Percentiles rank a stretch among this genome's conserved stretches.
Evolutionary conservation across 352 stramenopile species (phyloP).

Genomic region (Pythium coloratum): DNA sequence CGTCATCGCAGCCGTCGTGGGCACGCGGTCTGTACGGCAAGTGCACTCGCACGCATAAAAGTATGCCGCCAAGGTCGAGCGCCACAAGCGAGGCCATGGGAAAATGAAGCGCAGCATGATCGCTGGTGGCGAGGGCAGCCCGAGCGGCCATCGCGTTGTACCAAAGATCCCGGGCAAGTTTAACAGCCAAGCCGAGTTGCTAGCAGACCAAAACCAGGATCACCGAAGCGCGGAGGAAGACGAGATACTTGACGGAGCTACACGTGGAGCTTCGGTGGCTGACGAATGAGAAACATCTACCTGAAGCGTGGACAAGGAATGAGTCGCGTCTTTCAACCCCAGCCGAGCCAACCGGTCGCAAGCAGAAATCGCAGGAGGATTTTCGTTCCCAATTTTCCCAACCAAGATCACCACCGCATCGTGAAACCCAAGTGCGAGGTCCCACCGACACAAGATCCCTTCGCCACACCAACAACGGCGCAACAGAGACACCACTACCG

Average conservation of each 20-base stretch:
- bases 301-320: too few species aligned
- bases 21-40: conserved; percentile 59
- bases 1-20: conserved; percentile 59
- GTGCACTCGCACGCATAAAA: conserved; percentile 74
- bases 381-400: too few species aligned
- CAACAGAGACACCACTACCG: conserved; percentile 12
- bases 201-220: background rate
- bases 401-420: background rate
- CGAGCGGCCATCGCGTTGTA: conserved; percentile 13
- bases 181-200: background rate
- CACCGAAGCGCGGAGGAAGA: background rate
- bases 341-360: too few species aligned
- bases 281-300: too few species aligned
- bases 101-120: conserved; percentile 54
- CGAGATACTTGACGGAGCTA: background rate
- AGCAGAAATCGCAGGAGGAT: too few species aligned
- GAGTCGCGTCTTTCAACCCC: too few species aligned
- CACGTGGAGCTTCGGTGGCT: too few species aligned
- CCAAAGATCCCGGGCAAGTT: conserved; percentile 16
- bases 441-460: background rate
- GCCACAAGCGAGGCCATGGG: conserved; percentile 54
- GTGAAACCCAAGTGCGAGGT: background rate
- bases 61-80: conserved; percentile 69
- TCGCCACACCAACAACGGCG: too few species aligned
- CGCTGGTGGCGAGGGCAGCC: background rate